Conservation (phyloP, 108 stramenopile species). For the Cyclostephanos tholiformis region DNA sequence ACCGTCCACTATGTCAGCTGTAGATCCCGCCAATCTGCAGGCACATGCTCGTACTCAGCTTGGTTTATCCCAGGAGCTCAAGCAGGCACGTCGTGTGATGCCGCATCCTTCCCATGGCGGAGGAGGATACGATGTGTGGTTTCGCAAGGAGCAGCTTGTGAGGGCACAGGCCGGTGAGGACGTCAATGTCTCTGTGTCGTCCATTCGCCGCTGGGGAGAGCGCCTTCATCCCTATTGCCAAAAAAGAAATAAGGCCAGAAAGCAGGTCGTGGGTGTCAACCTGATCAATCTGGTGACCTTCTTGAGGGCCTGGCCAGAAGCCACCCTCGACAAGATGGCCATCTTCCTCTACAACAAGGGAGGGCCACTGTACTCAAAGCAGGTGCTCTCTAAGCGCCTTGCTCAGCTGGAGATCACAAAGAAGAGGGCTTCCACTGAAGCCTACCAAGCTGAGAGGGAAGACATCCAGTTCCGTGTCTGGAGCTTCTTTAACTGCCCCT, state of each 20-base stretch:
- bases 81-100: not conserved
- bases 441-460: constrained; percentile 15
- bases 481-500: not conserved
- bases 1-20: too few relatives aligned
- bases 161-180: not conserved
- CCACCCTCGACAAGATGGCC: constrained; percentile 5
- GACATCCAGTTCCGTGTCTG: not conserved
- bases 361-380: constrained; percentile 7
- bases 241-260: constrained; percentile 5
- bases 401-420: constrained; percentile 8
- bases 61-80: constrained; percentile 6
- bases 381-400: not conserved
- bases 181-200: not conserved
- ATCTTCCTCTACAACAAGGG: constrained; percentile 24
- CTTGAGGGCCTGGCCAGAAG: constrained; percentile 5
- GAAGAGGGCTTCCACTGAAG: constrained; percentile 22
- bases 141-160: not conserved
- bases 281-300: constrained; percentile 8
- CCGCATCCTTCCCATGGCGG: constrained; percentile 17
- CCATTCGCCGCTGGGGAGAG: constrained; percentile 8
- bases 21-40: constrained; percentile 16
- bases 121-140: constrained; percentile 17
- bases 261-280: constrained; percentile 9
- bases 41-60: not conserved
- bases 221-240: not conserved